Base-by-base conservation (phyloP, 2,329 filamentous ascomycete genomes). In the Alternaria solani region DNA sequence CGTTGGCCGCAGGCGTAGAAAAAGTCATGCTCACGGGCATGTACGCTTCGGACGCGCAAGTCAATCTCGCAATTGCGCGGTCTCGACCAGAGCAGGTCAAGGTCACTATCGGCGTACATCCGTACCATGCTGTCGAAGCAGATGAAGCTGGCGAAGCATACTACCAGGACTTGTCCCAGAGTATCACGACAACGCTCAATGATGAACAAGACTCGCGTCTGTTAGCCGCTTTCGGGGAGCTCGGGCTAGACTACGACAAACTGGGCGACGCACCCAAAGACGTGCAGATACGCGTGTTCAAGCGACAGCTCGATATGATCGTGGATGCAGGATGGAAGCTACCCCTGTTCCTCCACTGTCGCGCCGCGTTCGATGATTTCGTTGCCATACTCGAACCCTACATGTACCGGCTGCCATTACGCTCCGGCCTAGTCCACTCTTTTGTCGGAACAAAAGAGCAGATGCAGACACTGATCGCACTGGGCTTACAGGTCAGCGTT, bases 161-260 rank as follows among this genome's bases (percentile, higher is more conserved):
- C 5, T 69, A 79, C 2, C 32, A 57, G 0, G 51, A 74, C 1
- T 61, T 81, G 5, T 67, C 62, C 0, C 62, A 70, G 2, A 51
- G 51, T 0, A 65, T 78, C 1, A 65, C 72, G 0, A 60, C 66
- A 1, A 65, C 75, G 16, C 42, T 71, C 1, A 57, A 66, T 0
- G 63, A 68, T 1, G 52, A 66, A 0, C 61, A 68, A 51, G 38
- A 55, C 5, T 55, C 55, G 2, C 55, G 44, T 5, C 71, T 78
- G 2, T 65, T 85, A 2, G 79, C 76, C 0, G 83, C 83, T 1
- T 84, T 81, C 57, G 84, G 83, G 2, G 83, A 85, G 49, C 72
- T 86, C 2, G 83, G 83, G 0, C 73, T 86, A 1, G 84, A 86
- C 51, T 85, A 85, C 42, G 83, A 84, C 39, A 77, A 81, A 5